These are phyloP conservation scores for Tetracladium marchalianum DNA, from an alignment of 495 filamentous ascomycete genomes.

Conservation along the genomic window DNA sequence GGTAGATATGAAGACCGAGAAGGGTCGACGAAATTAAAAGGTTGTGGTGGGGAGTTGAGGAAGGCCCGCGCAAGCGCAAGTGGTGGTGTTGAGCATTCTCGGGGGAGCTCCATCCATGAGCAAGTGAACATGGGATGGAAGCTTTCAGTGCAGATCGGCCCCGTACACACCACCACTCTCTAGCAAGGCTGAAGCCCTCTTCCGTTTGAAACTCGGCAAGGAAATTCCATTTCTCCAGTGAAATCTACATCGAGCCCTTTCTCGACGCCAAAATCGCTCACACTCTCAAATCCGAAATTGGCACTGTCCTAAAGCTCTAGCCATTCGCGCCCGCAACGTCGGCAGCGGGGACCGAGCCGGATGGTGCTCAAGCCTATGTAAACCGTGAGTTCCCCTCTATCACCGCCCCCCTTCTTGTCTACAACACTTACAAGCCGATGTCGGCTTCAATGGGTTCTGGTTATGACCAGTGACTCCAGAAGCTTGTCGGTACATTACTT, in stretches of 20 bases:
- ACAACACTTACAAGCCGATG: constrained; percentile 22
- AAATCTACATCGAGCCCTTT: neutral
- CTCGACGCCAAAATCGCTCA: neutral
- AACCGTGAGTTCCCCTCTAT: constrained; percentile 16
- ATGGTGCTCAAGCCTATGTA: constrained; percentile 19
- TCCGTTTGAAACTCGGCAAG: neutral
- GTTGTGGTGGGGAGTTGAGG: neutral
- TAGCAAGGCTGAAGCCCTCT: constrained; percentile 13
- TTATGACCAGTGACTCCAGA: constrained; percentile 88
- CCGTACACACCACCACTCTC: neutral
- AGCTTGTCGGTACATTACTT: constrained; percentile 72
- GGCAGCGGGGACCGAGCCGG: constrained; percentile 4
- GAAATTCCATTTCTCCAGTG: neutral
- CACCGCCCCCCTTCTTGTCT: neutral
- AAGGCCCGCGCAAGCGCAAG: constrained; percentile 3
- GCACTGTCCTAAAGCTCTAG: neutral
- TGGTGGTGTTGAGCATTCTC: neutral
- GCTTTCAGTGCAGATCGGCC: neutral
- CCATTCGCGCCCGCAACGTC: constrained; percentile 11
- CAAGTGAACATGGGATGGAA: neutral
- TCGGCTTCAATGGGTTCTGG: constrained; percentile 70
- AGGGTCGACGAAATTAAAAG: constrained; percentile 76
- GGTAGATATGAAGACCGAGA: constrained; percentile 96
- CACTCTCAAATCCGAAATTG: neutral
- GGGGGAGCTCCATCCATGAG: too few relatives aligned